Conservation (phyloP, 2,329 filamentous ascomycete species). For the Curvularia sp. region DNA sequence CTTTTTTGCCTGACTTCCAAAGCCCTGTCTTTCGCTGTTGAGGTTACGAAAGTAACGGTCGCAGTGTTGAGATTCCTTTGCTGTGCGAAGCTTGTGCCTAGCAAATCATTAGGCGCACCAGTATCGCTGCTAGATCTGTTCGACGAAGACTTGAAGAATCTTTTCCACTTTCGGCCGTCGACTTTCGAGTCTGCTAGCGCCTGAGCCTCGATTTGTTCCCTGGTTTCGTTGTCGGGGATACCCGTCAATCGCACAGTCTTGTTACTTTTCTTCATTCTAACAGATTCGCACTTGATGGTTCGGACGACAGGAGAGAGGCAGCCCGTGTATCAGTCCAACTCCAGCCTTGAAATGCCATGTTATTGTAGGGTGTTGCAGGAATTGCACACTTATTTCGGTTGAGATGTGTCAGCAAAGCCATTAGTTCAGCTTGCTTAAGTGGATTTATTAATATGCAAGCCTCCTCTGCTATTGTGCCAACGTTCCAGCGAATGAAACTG, state of each 20-base stretch:
- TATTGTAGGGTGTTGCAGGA: background rate
- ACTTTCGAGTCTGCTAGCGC: background rate
- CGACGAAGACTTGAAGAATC: background rate
- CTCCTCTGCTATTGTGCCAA: background rate
- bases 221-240: background rate
- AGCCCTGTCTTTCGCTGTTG: background rate
- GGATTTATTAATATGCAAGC: background rate
- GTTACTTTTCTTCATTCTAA: background rate
- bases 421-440: background rate
- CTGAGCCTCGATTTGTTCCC: background rate
- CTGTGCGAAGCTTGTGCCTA: background rate
- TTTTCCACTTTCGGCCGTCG: background rate
- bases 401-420: background rate
- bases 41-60: background rate
- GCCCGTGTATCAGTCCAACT: background rate
- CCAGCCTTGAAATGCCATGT: background rate
- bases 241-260: background rate
- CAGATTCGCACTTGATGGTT: too few relatives aligned
- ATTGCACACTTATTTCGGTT: background rate
- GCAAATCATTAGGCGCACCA: background rate
- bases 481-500: background rate
- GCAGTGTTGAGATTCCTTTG: background rate
- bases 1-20: background rate
- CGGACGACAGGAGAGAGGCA: background rate
- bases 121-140: background rate